Evolutionary conservation across 129 eudicot genomes (phyloP).

Genomic region (Ambrosia artemisiifolia): DNA sequence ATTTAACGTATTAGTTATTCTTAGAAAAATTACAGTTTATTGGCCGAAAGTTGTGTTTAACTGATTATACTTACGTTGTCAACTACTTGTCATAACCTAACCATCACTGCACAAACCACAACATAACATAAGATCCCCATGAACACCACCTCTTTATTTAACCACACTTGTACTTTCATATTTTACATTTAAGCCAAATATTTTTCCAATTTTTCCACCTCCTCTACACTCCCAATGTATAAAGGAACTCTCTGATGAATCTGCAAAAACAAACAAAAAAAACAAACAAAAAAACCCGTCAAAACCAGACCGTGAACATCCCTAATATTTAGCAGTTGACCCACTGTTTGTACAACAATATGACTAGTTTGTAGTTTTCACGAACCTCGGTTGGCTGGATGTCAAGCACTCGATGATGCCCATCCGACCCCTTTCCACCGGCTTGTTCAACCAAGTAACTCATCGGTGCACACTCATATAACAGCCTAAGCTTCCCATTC

Average conservation of each 20-base stretch:
- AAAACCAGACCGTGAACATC: too few species aligned
- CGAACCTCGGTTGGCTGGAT: conserved; percentile 87
- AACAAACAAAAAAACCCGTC: too few species aligned
- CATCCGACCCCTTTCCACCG: conserved; percentile 98
- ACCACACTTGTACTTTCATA: conserved; percentile 3
- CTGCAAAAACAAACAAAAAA: conserved; percentile 43
- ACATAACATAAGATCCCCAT: background rate
- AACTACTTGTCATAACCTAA: too few species aligned
- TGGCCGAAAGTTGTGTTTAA: background rate
- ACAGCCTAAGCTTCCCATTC: conserved; percentile 88
- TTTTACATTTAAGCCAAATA: conserved; percentile 50
- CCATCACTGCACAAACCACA: too few species aligned
- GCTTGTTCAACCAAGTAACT: conserved; percentile 96
- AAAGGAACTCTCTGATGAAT: conserved; percentile 93
- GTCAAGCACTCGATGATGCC: conserved; percentile 75
- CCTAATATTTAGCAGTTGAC: too few species aligned
- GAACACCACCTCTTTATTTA: conserved; percentile 5
- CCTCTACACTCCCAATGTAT: conserved; percentile 86
- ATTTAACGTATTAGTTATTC: too few species aligned
- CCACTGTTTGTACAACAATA: background rate
- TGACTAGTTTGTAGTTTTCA: background rate
- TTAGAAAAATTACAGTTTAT: too few species aligned
- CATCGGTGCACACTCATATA: conserved; percentile 99
- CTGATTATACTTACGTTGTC: background rate
- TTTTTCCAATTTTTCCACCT: conserved; percentile 89